Evolutionary conservation across 2,329 filamentous ascomycete species (phyloP).

Genomic region (Alternaria triticina): DNA sequence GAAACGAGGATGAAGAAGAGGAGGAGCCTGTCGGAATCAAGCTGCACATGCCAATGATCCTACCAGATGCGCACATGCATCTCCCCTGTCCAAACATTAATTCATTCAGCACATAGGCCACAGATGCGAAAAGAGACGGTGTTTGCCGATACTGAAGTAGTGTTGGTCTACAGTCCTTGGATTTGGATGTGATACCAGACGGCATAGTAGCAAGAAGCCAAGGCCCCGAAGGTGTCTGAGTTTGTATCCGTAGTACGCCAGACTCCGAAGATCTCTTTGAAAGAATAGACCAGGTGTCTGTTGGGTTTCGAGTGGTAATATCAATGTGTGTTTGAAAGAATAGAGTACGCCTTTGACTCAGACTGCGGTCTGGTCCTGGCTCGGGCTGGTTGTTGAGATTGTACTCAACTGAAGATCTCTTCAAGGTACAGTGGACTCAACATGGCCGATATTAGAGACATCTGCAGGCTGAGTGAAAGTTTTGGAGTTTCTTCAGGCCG

Average conservation of each 20-base stretch:
- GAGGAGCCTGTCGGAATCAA: background rate
- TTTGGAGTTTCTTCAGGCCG: background rate
- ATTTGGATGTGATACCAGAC: background rate
- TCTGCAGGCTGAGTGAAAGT: background rate
- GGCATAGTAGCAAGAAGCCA: background rate
- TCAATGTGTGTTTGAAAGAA: background rate
- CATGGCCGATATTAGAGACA: background rate
- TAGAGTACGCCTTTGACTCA: background rate
- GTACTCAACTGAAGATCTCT: background rate
- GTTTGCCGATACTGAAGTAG: background rate
- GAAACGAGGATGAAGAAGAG: background rate
- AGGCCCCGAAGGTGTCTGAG: background rate
- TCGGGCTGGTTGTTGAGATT: background rate
- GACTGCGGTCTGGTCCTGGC: background rate
- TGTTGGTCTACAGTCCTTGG: background rate
- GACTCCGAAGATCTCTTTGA: background rate
- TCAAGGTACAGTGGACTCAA: background rate
- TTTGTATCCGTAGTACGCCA: background rate
- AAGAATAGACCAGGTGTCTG: background rate
- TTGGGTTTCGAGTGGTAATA: no score
- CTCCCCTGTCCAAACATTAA: background rate
- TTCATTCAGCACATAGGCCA: background rate
- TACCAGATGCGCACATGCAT: background rate
- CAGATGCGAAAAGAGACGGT: background rate
- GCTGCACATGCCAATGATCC: background rate